Percentiles rank a stretch among this genome's conserved stretches.
These are phyloP conservation scores for Penstemon newberryi DNA, from an alignment of 257 asterid genomes.

Conservation along the genomic window DNA sequence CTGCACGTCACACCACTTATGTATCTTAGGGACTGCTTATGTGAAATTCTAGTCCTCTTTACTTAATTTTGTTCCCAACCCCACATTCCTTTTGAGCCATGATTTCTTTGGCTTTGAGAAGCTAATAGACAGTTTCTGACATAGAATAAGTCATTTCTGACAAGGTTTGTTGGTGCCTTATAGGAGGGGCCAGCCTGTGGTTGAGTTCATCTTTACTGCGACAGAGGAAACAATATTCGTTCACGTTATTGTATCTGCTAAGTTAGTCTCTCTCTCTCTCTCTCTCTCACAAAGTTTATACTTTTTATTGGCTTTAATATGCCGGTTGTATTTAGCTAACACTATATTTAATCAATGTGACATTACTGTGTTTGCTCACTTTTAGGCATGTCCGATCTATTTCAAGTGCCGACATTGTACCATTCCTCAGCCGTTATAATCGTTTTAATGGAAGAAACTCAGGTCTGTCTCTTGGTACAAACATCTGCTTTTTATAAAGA, in stretches of 20 bases:
- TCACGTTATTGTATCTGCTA: slow-evolving; percentile 88
- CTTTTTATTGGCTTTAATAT: slow-evolving; percentile 18
- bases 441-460: slow-evolving; percentile 56
- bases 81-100: slow-evolving; percentile 23
- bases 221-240: slow-evolving; percentile 92
- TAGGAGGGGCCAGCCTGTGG: slow-evolving; percentile 97
- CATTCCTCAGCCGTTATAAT: slow-evolving; percentile 58
- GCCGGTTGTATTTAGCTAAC: slow-evolving; percentile 12
- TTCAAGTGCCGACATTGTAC: slow-evolving; percentile 77
- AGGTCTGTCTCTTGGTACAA: slow-evolving; percentile 47
- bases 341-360: slow-evolving; percentile 16
- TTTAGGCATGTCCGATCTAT: slow-evolving; percentile 85
- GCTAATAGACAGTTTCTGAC: neutral
- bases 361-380: slow-evolving; percentile 27
- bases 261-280: slow-evolving; percentile 45
- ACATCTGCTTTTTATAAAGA: slow-evolving; percentile 16
- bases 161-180: slow-evolving; percentile 41
- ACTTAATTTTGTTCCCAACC: too few relatives aligned
- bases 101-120: slow-evolving; percentile 14
- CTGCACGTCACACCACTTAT: too few relatives aligned
- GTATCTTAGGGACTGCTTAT: too few relatives aligned
- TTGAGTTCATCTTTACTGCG: slow-evolving; percentile 89
- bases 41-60: too few relatives aligned
- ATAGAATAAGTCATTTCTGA: slow-evolving; percentile 14
- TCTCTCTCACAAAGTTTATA: slow-evolving; percentile 21